Percentiles rank a stretch among this genome's conserved stretches.
Evolutionary conservation across 306 rosid species (phyloP).

Genomic region (Trifolium fragiferum): DNA sequence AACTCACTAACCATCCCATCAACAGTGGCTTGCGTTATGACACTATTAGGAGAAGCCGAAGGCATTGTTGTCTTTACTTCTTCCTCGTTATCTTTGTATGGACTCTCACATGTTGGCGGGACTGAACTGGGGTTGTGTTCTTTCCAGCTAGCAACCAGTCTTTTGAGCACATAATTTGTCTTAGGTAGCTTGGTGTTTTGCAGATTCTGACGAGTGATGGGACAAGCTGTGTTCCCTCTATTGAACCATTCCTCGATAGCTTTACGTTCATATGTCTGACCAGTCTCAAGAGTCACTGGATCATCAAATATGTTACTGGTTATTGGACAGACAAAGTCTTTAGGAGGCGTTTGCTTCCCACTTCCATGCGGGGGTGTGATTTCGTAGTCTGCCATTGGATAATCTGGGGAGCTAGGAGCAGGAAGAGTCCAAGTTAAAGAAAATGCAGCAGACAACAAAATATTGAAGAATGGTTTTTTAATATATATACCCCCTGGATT

Average conservation of each 20-base stretch:
- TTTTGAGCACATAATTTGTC: constrained; percentile 90
- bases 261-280: constrained; percentile 87
- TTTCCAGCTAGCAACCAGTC: constrained; percentile 88
- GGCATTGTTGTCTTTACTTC: constrained; percentile 46
- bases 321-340: constrained; percentile 93
- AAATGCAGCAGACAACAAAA: constrained; percentile 35
- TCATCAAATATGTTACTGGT: constrained; percentile 87
- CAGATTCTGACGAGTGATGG: constrained; percentile 86
- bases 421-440: constrained; percentile 48
- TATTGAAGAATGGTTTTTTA: constrained; percentile 34
- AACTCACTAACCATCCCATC: constrained; percentile 68
- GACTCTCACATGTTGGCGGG: constrained; percentile 47
- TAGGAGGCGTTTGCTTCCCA: constrained; percentile 67
- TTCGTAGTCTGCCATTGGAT: constrained; percentile 55
- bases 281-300: constrained; percentile 96
- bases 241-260: constrained; percentile 94
- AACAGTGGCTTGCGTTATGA: constrained; percentile 61
- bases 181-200: constrained; percentile 77
- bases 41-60: constrained; percentile 70
- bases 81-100: constrained; percentile 37
- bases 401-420: constrained; percentile 55
- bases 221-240: constrained; percentile 81
- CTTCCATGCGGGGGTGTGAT: constrained; percentile 40
- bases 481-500: constrained; percentile 57
- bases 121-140: constrained; percentile 60